These are phyloP conservation scores for Botrytis hyacinthi DNA, from an alignment of 2,329 filamentous ascomycete genomes.

Conservation along the genomic window DNA sequence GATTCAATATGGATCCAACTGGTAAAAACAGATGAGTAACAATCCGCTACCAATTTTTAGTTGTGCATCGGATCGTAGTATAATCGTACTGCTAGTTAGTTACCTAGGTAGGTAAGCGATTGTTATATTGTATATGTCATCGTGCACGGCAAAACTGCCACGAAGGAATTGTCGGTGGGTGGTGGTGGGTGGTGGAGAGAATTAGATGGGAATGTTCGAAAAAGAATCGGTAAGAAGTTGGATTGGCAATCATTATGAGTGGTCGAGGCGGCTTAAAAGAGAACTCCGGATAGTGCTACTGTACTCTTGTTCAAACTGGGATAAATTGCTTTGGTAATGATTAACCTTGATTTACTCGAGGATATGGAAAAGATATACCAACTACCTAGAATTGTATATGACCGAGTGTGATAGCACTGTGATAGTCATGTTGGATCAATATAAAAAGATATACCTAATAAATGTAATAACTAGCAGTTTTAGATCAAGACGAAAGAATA, in stretches of 20 bases:
- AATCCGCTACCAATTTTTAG: background rate
- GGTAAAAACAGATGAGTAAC: background rate
- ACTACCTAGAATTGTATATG: background rate
- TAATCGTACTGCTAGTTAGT: background rate
- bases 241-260: background rate
- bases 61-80: background rate
- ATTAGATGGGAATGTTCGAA: background rate
- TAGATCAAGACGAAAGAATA: background rate
- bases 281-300: background rate
- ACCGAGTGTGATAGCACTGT: background rate
- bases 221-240: constrained; percentile 5
- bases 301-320: background rate
- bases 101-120: background rate
- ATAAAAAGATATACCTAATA: background rate
- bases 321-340: background rate
- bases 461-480: background rate
- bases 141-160: constrained; percentile 7
- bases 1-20: background rate
- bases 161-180: constrained; percentile 15
- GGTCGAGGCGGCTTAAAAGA: background rate
- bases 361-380: background rate
- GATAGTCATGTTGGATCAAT: background rate
- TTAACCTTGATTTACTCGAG: background rate
- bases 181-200: background rate
- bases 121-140: constrained; percentile 7